Percentiles rank a stretch among this genome's conserved stretches.
Evolutionary conservation across 2,329 filamentous ascomycete species (phyloP).

Genomic region (Raffaelea arxii): DNA sequence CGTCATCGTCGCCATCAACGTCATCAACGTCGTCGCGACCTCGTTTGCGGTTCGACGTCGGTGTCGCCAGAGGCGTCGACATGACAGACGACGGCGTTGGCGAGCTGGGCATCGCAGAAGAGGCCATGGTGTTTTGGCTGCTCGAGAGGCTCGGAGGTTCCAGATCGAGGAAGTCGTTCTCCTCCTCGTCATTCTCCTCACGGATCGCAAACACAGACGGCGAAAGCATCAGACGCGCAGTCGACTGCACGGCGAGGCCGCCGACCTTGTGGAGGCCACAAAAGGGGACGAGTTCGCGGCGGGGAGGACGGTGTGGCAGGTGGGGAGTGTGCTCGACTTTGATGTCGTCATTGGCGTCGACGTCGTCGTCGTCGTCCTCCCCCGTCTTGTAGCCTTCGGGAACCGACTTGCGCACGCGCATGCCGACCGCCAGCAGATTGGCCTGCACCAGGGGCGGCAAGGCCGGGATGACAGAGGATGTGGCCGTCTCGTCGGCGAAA

Average conservation of each 20-base stretch:
- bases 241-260: constrained; percentile 52
- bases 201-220: constrained; percentile 9
- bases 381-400: constrained; percentile 89
- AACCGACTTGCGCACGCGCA: constrained; percentile 88
- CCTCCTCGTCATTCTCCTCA: constrained; percentile 16
- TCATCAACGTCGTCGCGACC: constrained; percentile 30
- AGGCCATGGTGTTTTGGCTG: constrained; percentile 42
- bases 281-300: constrained; percentile 64
- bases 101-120: constrained; percentile 8
- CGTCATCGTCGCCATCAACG: constrained; percentile 9
- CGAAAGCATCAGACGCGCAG: constrained; percentile 10
- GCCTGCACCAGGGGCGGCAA: constrained; percentile 63
- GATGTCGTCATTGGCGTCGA: no score
- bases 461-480: constrained; percentile 25
- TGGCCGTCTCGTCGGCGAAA: not conserved
- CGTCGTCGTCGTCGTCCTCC: constrained; percentile 21
- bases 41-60: not conserved
- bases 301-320: constrained; percentile 2
- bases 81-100: constrained; percentile 9
- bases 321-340: no score
- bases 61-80: constrained; percentile 18
- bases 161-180: constrained; percentile 25
- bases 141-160: constrained; percentile 35
- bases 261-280: constrained; percentile 72
- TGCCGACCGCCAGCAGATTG: constrained; percentile 82